These are phyloP conservation scores for Pontederia paniculata DNA, from an alignment of 176 grass and related monocot species.

Conservation along the genomic window DNA sequence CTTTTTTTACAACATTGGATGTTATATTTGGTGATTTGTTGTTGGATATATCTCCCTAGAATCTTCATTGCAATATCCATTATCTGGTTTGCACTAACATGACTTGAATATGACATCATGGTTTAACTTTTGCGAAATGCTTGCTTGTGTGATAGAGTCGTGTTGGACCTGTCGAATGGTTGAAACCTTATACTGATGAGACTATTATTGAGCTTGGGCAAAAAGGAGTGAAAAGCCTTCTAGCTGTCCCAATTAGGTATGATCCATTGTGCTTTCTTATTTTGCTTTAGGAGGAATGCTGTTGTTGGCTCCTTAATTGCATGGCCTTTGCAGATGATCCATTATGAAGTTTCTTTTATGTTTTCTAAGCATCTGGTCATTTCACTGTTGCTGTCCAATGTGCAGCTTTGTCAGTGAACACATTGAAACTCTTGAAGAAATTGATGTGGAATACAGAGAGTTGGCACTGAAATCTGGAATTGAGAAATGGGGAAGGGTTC, in stretches of 20 bases:
- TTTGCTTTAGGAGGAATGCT: constrained; percentile 4
- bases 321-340: not conserved
- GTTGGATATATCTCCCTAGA: no score
- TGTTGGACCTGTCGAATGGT: constrained; percentile 96
- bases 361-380: constrained; percentile 13
- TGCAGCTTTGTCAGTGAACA: constrained; percentile 98
- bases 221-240: constrained; percentile 69
- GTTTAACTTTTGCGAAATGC: constrained; percentile 14
- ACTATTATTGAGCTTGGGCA: constrained; percentile 89
- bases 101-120: not conserved
- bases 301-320: not conserved
- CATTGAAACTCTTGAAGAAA: constrained; percentile 99
- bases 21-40: not conserved
- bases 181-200: constrained; percentile 95
- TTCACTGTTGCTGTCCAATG: constrained; percentile 8
- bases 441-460: constrained; percentile 94
- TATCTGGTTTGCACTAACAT: not conserved
- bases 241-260: constrained; percentile 93
- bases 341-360: not conserved
- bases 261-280: constrained; percentile 13
- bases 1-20: not conserved
- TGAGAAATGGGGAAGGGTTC: constrained; percentile 82
- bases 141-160: constrained; percentile 50
- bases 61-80: no score
- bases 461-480: constrained; percentile 92